Evolutionary conservation across 257 asterid species (phyloP).

Genomic region (Galeopsis tetrahit): DNA sequence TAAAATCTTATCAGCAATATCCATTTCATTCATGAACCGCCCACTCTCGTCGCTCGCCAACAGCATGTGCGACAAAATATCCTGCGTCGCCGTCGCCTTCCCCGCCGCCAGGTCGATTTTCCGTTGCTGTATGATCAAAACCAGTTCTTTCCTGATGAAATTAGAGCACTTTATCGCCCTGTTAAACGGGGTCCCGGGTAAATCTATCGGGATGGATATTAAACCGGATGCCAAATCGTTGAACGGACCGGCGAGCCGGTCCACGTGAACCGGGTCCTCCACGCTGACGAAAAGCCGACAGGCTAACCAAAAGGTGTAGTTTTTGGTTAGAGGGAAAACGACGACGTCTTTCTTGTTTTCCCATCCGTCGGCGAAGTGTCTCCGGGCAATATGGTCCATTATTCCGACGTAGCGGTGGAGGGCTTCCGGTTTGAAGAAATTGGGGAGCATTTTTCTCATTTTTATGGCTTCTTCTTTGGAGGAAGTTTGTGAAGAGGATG

Average conservation of each 20-base stretch:
- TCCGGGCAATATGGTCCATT: slow-evolving; percentile 55
- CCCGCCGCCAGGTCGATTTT: slow-evolving; percentile 52
- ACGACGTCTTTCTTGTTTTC: slow-evolving; percentile 37
- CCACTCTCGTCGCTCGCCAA: slow-evolving; percentile 49
- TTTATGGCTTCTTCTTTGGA: slow-evolving; percentile 58
- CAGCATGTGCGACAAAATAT: slow-evolving; percentile 55
- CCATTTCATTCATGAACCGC: slow-evolving; percentile 45
- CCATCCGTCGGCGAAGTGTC: slow-evolving; percentile 55
- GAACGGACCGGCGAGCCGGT: slow-evolving; percentile 47
- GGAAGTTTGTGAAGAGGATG: slow-evolving; percentile 49
- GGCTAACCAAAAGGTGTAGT: slow-evolving; percentile 60
- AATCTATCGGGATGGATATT: slow-evolving; percentile 53
- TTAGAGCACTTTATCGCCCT: slow-evolving; percentile 55
- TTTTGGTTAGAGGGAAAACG: slow-evolving; percentile 50
- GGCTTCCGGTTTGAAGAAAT: slow-evolving; percentile 58
- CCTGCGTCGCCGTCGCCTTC: slow-evolving; percentile 47
- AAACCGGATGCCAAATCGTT: slow-evolving; percentile 47
- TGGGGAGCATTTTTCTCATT: slow-evolving; percentile 61
- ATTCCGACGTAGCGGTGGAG: slow-evolving; percentile 54
- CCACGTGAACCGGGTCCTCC: slow-evolving; percentile 50
- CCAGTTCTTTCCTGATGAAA: slow-evolving; percentile 48
- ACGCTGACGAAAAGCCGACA: slow-evolving; percentile 52
- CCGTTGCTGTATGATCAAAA: slow-evolving; percentile 46
- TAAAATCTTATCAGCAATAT: slow-evolving; percentile 52
- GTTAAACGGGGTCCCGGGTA: slow-evolving; percentile 63